Evolutionary conservation across 2,329 filamentous ascomycete species (phyloP).

Genomic region (Neurospora sp.): DNA sequence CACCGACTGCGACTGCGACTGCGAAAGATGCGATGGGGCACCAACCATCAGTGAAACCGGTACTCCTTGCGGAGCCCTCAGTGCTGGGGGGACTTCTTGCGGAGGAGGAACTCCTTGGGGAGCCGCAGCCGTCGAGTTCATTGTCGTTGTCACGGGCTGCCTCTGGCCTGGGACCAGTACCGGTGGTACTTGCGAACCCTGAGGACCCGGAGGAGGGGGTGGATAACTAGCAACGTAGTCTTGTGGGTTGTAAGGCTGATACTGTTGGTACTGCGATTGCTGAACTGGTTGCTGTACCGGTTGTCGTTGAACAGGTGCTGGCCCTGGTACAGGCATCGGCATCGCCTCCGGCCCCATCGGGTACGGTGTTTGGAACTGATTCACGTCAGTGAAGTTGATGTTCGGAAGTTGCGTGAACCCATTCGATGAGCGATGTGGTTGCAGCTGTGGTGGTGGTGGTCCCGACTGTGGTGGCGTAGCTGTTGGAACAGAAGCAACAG

Average conservation of each 20-base stretch:
- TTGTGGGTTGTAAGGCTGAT: slow-evolving; percentile 29
- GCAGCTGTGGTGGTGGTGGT: slow-evolving; percentile 14
- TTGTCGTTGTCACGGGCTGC: too few relatives aligned
- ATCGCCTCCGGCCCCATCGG: slow-evolving; percentile 7
- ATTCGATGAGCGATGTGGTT: slow-evolving; percentile 7
- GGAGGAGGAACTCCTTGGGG: background rate
- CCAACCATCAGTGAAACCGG: background rate
- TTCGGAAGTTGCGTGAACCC: slow-evolving; percentile 30
- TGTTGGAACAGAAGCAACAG: background rate
- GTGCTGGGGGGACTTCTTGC: background rate
- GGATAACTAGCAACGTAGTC: slow-evolving; percentile 31
- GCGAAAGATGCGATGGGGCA: background rate
- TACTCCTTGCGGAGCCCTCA: background rate
- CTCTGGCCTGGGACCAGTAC: too few relatives aligned
- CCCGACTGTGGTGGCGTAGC: background rate
- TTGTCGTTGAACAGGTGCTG: background rate
- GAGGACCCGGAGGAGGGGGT: slow-evolving; percentile 26
- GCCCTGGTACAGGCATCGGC: background rate
- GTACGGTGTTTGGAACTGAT: slow-evolving; percentile 21
- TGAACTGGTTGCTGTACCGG: background rate
- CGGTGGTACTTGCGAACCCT: slow-evolving; percentile 15
- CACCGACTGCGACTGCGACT: slow-evolving; percentile 4
- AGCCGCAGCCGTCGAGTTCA: too few relatives aligned
- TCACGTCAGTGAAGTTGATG: slow-evolving; percentile 21
- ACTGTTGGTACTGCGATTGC: slow-evolving; percentile 6